These are phyloP conservation scores for Bruguiera parviflora DNA, from an alignment of 345 rosid species.

Conservation along the genomic window DNA sequence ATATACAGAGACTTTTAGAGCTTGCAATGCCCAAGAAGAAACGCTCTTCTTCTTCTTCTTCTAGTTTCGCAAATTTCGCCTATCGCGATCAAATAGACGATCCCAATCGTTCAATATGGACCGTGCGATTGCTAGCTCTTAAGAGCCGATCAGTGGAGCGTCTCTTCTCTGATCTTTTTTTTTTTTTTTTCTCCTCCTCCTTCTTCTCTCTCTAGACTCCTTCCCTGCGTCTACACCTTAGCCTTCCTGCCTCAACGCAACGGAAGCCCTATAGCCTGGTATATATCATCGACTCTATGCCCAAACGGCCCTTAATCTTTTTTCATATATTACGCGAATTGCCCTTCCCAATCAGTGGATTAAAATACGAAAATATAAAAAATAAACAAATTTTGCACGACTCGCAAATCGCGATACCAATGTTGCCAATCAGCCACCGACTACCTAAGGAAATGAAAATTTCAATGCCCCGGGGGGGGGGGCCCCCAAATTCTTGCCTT, in stretches of 20 bases:
- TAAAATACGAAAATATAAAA: not conserved
- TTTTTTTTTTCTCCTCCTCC: conserved; percentile 5
- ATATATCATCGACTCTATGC: conserved; percentile 24
- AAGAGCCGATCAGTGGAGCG: conserved; percentile 13
- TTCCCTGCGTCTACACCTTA: not conserved
- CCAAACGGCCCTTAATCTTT: conserved; percentile 25
- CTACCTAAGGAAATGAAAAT: no score
- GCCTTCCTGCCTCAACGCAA: conserved; percentile 14
- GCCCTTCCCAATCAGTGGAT: conserved; percentile 5
- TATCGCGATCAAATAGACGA: conserved; percentile 5
- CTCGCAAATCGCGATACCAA: not conserved
- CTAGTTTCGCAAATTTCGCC: not conserved
- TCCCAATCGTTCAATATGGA: conserved; percentile 1
- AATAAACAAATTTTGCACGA: not conserved
- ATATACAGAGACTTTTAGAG: no score
- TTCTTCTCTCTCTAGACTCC: not conserved
- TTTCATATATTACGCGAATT: not conserved
- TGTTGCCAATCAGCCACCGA: not conserved
- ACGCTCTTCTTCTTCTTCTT: conserved; percentile 1
- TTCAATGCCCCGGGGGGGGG: no score
- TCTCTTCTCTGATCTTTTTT: conserved; percentile 6
- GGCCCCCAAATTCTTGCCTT: no score
- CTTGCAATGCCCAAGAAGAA: not conserved
- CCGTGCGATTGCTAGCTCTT: conserved; percentile 13
- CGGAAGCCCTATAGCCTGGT: conserved; percentile 34